Evolutionary conservation across 2,329 filamentous ascomycete species (phyloP).

Genomic region (Myriosclerotinia duriaeana): DNA sequence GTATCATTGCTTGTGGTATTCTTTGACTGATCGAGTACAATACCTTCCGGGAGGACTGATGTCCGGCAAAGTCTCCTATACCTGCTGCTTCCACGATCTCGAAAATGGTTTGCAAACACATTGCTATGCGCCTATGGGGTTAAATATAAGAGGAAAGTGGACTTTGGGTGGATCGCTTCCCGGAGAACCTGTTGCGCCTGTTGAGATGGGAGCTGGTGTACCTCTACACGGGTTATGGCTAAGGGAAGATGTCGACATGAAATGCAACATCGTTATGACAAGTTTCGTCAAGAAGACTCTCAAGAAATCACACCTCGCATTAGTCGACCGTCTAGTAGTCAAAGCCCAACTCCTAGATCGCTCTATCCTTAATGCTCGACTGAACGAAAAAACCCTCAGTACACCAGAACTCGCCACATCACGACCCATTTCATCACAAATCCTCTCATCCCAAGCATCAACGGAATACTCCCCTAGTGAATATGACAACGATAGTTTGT

Average conservation of each 20-base stretch:
- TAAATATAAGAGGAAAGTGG: constrained; percentile 79
- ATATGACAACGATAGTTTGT: constrained; percentile 20
- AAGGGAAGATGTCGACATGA: constrained; percentile 81
- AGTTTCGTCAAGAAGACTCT: constrained; percentile 80
- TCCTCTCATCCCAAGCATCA: constrained; percentile 6
- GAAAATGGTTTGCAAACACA: constrained; percentile 75
- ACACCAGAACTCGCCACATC: not conserved
- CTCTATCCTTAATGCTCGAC: constrained; percentile 27
- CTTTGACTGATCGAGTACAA: constrained; percentile 71
- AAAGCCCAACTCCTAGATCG: constrained; percentile 46
- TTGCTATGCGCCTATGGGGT: constrained; percentile 76
- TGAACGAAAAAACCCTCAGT: constrained; percentile 19
- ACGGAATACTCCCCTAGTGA: constrained; percentile 25
- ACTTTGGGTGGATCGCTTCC: constrained; percentile 69
- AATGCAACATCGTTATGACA: constrained; percentile 74
- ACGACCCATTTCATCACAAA: not conserved
- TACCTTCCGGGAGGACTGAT: constrained; percentile 67
- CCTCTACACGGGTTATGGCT: constrained; percentile 73
- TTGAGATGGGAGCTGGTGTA: constrained; percentile 65
- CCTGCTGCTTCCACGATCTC: constrained; percentile 75
- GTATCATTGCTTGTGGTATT: constrained; percentile 72
- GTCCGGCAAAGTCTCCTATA: constrained; percentile 71
- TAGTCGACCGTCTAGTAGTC: constrained; percentile 64
- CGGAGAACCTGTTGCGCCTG: constrained; percentile 64
- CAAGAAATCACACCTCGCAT: constrained; percentile 68